Conservation (phyloP, 768 basidiomycete genomes). For the Tephrocybe rancida region DNA sequence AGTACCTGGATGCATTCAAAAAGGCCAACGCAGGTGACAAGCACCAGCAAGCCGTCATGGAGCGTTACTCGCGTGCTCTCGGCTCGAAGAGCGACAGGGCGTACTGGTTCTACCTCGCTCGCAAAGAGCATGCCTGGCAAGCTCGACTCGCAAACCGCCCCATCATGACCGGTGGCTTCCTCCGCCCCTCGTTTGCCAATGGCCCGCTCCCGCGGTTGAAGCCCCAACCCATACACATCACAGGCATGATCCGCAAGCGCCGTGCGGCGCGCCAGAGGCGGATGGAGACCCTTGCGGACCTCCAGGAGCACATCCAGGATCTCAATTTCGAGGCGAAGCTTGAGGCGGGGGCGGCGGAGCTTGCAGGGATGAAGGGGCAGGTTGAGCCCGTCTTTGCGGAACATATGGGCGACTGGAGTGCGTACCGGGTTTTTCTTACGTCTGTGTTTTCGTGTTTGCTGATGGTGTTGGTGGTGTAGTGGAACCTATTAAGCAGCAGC, state of each 20-base stretch:
- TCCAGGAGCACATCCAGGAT: constrained; percentile 33
- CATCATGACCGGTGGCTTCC: constrained; percentile 69
- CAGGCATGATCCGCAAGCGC: constrained; percentile 65
- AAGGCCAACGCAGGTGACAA: constrained; percentile 56
- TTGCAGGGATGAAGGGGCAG: neutral
- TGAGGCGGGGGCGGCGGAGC: constrained; percentile 29
- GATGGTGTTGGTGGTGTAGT: constrained; percentile 26
- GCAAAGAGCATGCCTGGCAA: constrained; percentile 57
- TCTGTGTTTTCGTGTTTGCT: neutral
- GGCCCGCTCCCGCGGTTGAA: constrained; percentile 77
- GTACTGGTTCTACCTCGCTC: constrained; percentile 45
- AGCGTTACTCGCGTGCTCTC: constrained; percentile 63
- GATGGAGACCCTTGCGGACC: constrained; percentile 29
- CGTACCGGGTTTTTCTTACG: constrained; percentile 20
- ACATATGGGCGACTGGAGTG: constrained; percentile 40
- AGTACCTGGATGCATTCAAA: constrained; percentile 66
- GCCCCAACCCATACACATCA: constrained; percentile 76
- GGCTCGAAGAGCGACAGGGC: constrained; percentile 49
- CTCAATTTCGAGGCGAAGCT: constrained; percentile 36
- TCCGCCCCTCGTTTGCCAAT: constrained; percentile 67
- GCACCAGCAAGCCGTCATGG: constrained; percentile 45
- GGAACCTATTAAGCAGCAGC: constrained; percentile 34
- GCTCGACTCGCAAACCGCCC: constrained; percentile 56
- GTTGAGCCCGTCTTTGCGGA: constrained; percentile 13
- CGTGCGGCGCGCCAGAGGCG: constrained; percentile 42